phyloP scores from a whole-genome alignment of 75 land plant species.

The Selaginella moellendorffii region DNA sequence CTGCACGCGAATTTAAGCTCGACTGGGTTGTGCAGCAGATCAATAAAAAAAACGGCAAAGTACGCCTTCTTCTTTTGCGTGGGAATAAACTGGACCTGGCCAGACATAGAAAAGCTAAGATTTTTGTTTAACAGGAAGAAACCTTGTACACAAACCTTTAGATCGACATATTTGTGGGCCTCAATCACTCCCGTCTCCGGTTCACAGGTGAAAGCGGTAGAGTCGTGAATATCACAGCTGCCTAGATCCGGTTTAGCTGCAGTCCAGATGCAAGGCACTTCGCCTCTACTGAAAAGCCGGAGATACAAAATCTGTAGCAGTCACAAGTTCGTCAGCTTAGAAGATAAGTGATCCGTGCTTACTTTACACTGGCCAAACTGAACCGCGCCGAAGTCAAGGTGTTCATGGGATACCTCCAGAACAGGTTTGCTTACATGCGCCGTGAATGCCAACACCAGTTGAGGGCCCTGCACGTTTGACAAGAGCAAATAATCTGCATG shows the following conservation, averaged over 20 bases:
- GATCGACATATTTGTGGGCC: constrained; percentile 14
- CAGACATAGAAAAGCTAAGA: neutral
- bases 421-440: constrained; percentile 20
- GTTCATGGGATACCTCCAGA: constrained; percentile 16
- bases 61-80: constrained; percentile 10
- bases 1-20: constrained; percentile 12
- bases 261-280: constrained; percentile 14
- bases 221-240: constrained; percentile 18
- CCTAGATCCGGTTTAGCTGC: constrained; percentile 8
- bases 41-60: constrained; percentile 10
- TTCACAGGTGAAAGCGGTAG: constrained; percentile 10
- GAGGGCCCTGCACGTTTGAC: constrained; percentile 17
- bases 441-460: constrained; percentile 15
- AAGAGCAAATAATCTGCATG: neutral
- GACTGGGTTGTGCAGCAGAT: neutral
- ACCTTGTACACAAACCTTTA: constrained; percentile 13
- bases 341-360: too few species aligned
- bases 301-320: constrained; percentile 14
- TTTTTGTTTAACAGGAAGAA: neutral
- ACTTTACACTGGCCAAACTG: constrained; percentile 30
- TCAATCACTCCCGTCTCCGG: constrained; percentile 14
- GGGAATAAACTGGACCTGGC: constrained; percentile 23
- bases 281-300: constrained; percentile 15
- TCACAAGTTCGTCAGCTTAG: neutral
- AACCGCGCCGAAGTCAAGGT: constrained; percentile 22